Conservation (phyloP, 768 basidiomycete species). For the Polyporus arcularius region DNA sequence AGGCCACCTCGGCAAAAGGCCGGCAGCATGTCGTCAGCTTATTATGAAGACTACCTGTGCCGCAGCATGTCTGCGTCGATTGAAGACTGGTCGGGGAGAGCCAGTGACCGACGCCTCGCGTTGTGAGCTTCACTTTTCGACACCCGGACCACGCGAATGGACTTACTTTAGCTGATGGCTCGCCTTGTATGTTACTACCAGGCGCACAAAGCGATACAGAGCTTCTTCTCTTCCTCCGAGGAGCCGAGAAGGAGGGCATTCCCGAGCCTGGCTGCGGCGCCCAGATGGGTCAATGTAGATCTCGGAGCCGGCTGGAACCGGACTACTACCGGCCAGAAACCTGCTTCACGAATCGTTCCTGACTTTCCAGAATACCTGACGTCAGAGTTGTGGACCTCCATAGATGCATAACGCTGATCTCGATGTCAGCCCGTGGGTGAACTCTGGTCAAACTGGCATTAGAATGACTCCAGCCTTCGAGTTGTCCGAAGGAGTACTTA, state of each 20-base stretch:
- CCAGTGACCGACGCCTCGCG: not conserved
- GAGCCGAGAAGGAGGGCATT: not conserved
- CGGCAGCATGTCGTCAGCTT: not conserved
- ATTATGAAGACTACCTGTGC: not conserved
- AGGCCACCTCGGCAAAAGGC: not conserved
- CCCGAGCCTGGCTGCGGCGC: not conserved
- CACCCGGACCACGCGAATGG: not conserved
- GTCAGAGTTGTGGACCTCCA: not conserved
- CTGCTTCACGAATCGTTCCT: conserved; percentile 13
- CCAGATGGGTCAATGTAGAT: not conserved
- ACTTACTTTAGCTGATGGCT: too few species aligned
- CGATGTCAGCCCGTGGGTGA: not conserved
- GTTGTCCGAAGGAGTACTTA: too few species aligned
- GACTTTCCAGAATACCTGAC: conserved; percentile 12
- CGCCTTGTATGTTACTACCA: too few species aligned
- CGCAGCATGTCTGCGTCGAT: not conserved
- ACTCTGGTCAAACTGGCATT: too few species aligned
- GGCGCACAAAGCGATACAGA: not conserved
- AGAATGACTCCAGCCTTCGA: too few species aligned
- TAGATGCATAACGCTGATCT: conserved; percentile 2
- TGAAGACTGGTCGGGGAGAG: not conserved
- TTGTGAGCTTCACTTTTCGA: not conserved
- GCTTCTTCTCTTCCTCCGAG: not conserved
- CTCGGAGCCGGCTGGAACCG: not conserved
- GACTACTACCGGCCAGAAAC: not conserved